phyloP scores from a whole-genome alignment of 352 stramenopile genomes.

The Phytophthora sp. region DNA sequence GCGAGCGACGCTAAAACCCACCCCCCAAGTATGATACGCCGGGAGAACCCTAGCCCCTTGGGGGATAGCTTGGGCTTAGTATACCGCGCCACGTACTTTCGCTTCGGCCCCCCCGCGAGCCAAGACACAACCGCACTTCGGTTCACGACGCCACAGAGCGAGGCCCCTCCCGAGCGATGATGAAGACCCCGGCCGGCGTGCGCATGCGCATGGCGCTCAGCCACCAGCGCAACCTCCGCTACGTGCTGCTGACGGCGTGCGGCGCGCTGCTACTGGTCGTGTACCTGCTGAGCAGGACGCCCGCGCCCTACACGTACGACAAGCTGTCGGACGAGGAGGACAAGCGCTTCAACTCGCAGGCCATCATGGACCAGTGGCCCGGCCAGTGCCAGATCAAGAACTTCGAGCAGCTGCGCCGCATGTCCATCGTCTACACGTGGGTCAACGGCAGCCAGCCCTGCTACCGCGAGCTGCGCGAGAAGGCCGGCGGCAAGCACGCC shows the following conservation, averaged over 20 bases:
- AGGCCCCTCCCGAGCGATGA: conserved; percentile 23
- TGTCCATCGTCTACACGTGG: conserved; percentile 92
- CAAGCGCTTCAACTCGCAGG: conserved; percentile 48
- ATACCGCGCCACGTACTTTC: conserved; percentile 30
- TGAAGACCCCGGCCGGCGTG: conserved; percentile 69
- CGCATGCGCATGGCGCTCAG: conserved; percentile 70
- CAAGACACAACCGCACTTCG: conserved; percentile 20
- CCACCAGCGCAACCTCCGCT: conserved; percentile 68
- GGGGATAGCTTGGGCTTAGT: conserved; percentile 4
- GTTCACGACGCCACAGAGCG: conserved; percentile 8
- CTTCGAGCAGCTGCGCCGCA: conserved; percentile 82
- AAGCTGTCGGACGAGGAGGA: conserved; percentile 59
- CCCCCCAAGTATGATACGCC: conserved; percentile 5
- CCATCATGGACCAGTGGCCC: conserved; percentile 69
- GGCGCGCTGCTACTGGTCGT: conserved; percentile 49
- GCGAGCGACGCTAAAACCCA: too few species aligned
- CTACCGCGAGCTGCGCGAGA: conserved; percentile 74
- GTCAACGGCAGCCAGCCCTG: conserved; percentile 88
- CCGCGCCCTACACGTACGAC: conserved; percentile 53
- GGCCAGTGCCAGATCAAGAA: conserved; percentile 87
- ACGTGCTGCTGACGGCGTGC: conserved; percentile 50
- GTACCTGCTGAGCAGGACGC: conserved; percentile 50
- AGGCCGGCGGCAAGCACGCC: conserved; percentile 71
- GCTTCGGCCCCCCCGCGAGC: conserved; percentile 5
- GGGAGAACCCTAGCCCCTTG: not conserved